Conservation (phyloP, 2,329 filamentous ascomycete species). For the Penicillium brasilianum region DNA sequence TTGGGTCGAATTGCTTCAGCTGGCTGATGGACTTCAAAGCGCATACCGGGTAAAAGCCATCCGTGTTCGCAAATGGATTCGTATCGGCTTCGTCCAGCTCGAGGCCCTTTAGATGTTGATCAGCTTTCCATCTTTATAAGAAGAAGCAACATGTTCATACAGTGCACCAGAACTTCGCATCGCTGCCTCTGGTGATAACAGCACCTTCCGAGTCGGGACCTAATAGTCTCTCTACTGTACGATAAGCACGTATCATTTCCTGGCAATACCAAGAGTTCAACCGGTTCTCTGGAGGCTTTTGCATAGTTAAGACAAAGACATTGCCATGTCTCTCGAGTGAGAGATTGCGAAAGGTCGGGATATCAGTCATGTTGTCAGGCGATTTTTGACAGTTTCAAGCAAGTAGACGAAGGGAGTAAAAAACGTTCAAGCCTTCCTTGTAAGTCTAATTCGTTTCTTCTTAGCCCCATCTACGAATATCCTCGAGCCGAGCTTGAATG, state of each 20-base stretch:
- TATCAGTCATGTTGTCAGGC: conserved; percentile 28
- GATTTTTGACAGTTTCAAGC: background rate
- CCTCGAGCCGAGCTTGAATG: background rate
- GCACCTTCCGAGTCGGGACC: conserved; percentile 56
- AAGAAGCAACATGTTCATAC: conserved; percentile 26
- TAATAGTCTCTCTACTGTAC: conserved; percentile 53
- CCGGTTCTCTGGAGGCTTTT: conserved; percentile 60
- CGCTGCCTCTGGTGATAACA: conserved; percentile 58
- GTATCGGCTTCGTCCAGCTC: conserved; percentile 55
- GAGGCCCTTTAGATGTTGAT: conserved; percentile 38
- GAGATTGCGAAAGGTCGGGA: conserved; percentile 48
- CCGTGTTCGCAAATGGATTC: conserved; percentile 61
- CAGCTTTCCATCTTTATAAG: background rate
- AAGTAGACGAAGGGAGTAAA: background rate
- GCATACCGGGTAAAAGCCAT: conserved; percentile 62
- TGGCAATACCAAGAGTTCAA: conserved; percentile 57
- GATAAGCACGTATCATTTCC: conserved; percentile 58
- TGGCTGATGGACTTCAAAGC: conserved; percentile 20
- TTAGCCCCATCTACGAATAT: background rate
- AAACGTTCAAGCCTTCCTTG: background rate
- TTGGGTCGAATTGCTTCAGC: conserved; percentile 31
- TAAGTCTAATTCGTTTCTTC: background rate
- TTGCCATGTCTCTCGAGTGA: conserved; percentile 54
- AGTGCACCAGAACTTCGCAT: conserved; percentile 57
- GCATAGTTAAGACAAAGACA: conserved; percentile 59